These are phyloP conservation scores for Saitozyma sp. DNA, from an alignment of 768 basidiomycete genomes.

Conservation along the genomic window DNA sequence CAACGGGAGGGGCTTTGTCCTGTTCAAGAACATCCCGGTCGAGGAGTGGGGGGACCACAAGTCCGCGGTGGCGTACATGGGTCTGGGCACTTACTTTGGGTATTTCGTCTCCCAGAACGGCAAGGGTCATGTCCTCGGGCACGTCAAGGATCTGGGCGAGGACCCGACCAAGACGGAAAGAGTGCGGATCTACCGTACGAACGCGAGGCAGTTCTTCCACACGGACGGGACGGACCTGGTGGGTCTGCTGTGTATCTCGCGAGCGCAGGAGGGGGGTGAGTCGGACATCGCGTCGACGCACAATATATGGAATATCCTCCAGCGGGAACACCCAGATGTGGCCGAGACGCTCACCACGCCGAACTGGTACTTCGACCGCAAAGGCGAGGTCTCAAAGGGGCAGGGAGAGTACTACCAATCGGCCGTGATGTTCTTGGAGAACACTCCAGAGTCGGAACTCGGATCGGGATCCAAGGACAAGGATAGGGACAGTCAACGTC, in stretches of 20 bases:
- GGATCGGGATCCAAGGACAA: too few relatives aligned
- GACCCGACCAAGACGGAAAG: conserved; percentile 46
- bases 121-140: conserved; percentile 48
- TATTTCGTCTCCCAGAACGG: conserved; percentile 43
- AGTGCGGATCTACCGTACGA: conserved; percentile 36
- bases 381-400: conserved; percentile 49
- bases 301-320: conserved; percentile 46
- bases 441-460: not conserved
- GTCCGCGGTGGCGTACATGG: conserved; percentile 43
- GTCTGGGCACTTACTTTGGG: conserved; percentile 49
- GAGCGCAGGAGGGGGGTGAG: conserved; percentile 49
- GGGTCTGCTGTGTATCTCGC: conserved; percentile 50
- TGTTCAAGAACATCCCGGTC: conserved; percentile 48
- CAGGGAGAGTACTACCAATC: conserved; percentile 37
- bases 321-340: conserved; percentile 46
- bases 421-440: conserved; percentile 18
- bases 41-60: conserved; percentile 40
- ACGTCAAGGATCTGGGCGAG: conserved; percentile 52
- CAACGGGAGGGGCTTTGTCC: conserved; percentile 50
- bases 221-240: conserved; percentile 48
- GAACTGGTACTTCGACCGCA: conserved; percentile 52
- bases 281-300: conserved; percentile 48
- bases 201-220: conserved; percentile 50
- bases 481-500: not conserved
- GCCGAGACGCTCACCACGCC: conserved; percentile 40